Evolutionary conservation across 2,329 filamentous ascomycete species (phyloP).

Genomic region (Paraphoma chrysanthemicola): DNA sequence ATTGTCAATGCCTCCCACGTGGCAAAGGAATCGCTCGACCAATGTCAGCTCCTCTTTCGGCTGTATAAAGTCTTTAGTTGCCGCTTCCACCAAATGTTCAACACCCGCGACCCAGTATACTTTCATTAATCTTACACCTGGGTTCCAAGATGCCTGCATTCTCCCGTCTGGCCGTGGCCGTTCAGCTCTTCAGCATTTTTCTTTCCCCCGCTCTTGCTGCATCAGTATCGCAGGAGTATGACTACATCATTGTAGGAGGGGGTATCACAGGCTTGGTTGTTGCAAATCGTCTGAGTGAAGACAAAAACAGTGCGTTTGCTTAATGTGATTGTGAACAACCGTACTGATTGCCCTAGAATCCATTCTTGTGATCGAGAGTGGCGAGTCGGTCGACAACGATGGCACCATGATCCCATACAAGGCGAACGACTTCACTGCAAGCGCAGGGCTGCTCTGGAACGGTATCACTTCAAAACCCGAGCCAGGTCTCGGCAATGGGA

Average conservation of each 20-base stretch:
- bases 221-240: constrained; percentile 22
- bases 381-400: constrained; percentile 30
- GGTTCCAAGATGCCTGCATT: constrained; percentile 30
- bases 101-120: constrained; percentile 11
- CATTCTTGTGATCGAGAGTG: constrained; percentile 36
- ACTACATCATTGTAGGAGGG: constrained; percentile 43
- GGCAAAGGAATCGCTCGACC: constrained; percentile 10
- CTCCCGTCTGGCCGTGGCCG: constrained; percentile 33
- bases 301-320: constrained; percentile 23
- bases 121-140: constrained; percentile 20
- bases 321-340: no score
- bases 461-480: constrained; percentile 29
- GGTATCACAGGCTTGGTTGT: constrained; percentile 39
- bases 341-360: constrained; percentile 14
- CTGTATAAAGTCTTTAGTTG: constrained; percentile 25
- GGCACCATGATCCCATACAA: constrained; percentile 35
- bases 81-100: constrained; percentile 8
- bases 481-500: constrained; percentile 26
- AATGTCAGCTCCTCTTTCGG: constrained; percentile 12
- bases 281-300: constrained; percentile 35
- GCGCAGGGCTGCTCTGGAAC: constrained; percentile 28
- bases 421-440: constrained; percentile 27
- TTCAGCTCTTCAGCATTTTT: constrained; percentile 30
- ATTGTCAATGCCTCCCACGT: constrained; percentile 19
- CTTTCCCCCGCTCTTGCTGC: constrained; percentile 24